Evolutionary conservation across 2,329 filamentous ascomycete species (phyloP).

Genomic region (Ophiostoma sp.): DNA sequence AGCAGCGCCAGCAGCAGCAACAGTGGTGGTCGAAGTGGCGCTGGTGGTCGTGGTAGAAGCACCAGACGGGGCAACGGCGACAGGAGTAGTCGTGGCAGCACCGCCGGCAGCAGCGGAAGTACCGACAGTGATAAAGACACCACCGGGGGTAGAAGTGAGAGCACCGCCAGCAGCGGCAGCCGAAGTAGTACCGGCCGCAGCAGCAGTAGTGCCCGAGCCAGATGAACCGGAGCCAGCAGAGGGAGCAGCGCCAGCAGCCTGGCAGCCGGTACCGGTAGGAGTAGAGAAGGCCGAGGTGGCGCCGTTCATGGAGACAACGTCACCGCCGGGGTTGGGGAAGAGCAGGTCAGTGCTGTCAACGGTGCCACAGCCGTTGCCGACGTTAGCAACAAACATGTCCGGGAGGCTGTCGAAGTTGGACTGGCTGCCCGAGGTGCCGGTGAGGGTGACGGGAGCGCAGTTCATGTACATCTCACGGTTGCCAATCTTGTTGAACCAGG

Average conservation of each 20-base stretch:
- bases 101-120: constrained; percentile 8
- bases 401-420: constrained; percentile 64
- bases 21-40: constrained; percentile 20
- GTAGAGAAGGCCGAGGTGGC: constrained; percentile 39
- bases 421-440: constrained; percentile 49
- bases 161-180: constrained; percentile 30
- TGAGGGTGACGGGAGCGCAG: constrained; percentile 74
- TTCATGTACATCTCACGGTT: constrained; percentile 99
- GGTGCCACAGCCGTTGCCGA: constrained; percentile 58
- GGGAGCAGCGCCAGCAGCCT: constrained; percentile 35
- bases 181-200: not conserved
- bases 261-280: constrained; percentile 34
- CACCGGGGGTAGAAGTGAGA: constrained; percentile 38
- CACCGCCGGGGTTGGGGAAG: constrained; percentile 68
- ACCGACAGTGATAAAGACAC: constrained; percentile 43
- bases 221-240: constrained; percentile 33
- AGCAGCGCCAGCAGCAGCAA: constrained; percentile 8
- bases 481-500: constrained; percentile 90
- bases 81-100: constrained; percentile 20
- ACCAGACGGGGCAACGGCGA: not conserved
- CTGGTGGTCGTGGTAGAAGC: constrained; percentile 23
- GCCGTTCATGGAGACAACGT: constrained; percentile 51
- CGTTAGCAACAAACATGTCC: constrained; percentile 73
- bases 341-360: constrained; percentile 55
- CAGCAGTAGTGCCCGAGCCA: not conserved